Evolutionary conservation across 768 basidiomycete genomes (phyloP), one percentile per base, ranked within the genome.

Genomic region (Suillus luteus): DNA sequence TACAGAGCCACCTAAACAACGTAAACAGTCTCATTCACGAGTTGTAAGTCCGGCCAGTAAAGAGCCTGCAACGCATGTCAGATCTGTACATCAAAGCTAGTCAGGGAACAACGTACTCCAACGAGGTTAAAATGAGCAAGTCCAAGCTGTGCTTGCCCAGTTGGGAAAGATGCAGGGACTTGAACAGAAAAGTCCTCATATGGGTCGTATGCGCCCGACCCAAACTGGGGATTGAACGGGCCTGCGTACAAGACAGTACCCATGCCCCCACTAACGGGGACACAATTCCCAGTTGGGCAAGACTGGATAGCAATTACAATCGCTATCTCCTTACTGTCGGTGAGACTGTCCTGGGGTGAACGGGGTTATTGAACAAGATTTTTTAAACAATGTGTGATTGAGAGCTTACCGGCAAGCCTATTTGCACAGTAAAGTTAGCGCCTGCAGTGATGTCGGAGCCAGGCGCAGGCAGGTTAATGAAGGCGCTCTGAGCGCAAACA

Each of bases 201-300:
- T 24, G 78, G 77, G 62, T 74, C 76, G 48, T 22, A 46, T 1
- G 70, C 68, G 11, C 65, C 71, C 14, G 58, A 57, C 14, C 70
- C 48, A n/a, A 72, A 67, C 62, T 77, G 66, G 0, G 82, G 81
- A 35, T 75, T 71, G 66, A 73, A 82, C 17, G 69, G 69, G 22
- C 82, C 83, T 51, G 75, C 74, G 67, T 79, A 81, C 37, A 83
- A 73, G 14, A 82, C 71, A 2, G 66, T 69, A 17, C 81, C 81
- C 54, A 82, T 59, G 2, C 70, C 68, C 22, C 76, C 73, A n/a
- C 37, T 44, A 69, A 65, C 31, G 60, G 64, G 64, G 67, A 69
- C 17, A 67, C 63, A 69, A 31, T 67, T 46, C 7, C 64, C 63
- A 58, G 75, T 64, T 27, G 68, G 65, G 68, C 80, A 83, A 31